Evolutionary conservation across 768 basidiomycete genomes (phyloP).

Genomic region (Mycena rosella): DNA sequence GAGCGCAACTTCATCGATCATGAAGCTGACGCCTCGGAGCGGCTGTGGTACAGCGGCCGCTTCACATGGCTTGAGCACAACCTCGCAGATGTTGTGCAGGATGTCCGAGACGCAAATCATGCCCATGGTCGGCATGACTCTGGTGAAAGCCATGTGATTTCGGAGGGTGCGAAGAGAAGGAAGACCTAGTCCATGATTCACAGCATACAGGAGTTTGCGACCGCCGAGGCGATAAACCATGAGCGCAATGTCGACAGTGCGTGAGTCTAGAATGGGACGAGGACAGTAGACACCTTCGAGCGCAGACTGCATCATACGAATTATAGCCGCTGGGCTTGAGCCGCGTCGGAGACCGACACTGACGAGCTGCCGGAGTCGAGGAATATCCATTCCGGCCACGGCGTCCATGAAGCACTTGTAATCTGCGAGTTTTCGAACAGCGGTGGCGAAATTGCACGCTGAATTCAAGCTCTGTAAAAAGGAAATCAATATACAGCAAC

Average conservation of each 20-base stretch:
- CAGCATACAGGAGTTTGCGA: constrained; percentile 24
- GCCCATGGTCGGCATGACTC: constrained; percentile 27
- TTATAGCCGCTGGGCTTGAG: constrained; percentile 18
- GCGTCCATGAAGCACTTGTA: too few species aligned
- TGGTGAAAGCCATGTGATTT: not conserved
- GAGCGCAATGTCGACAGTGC: constrained; percentile 21
- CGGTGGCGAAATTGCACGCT: too few species aligned
- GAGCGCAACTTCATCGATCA: constrained; percentile 34
- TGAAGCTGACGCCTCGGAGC: constrained; percentile 21
- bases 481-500: not conserved
- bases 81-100: constrained; percentile 28
- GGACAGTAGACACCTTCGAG: constrained; percentile 20
- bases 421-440: too few species aligned
- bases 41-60: not conserved
- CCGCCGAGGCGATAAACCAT: constrained; percentile 29
- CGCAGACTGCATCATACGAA: constrained; percentile 22
- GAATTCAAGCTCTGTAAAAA: constrained; percentile 6
- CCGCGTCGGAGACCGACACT: too few species aligned
- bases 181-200: constrained; percentile 23
- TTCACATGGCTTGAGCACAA: constrained; percentile 13
- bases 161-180: constrained; percentile 32
- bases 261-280: not conserved
- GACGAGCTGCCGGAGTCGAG: too few species aligned
- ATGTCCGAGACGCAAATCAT: constrained; percentile 1
- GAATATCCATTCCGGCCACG: too few species aligned